A percentile compares a stretch with the other conserved stretches of the same genome.
Evolutionary conservation across 176 grass and related monocot genomes (phyloP).

Genomic region (Zoysia japonica): DNA sequence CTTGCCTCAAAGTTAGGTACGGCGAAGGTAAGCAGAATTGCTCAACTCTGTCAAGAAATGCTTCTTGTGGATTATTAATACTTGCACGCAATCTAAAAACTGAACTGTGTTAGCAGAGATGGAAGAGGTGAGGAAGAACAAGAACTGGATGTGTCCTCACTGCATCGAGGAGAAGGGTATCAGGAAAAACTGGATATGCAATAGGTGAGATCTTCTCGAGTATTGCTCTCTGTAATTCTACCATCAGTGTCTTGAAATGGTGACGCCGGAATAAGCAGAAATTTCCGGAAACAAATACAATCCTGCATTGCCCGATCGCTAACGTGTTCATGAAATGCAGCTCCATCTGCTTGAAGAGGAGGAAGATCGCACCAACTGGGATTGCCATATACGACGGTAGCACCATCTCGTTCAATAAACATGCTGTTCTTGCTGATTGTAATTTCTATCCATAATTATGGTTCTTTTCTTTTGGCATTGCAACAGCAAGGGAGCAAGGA

Average conservation of each 20-base stretch:
- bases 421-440: constrained; percentile 17
- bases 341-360: constrained; percentile 83
- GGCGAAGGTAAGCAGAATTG: constrained; percentile 65
- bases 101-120: constrained; percentile 57
- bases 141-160: constrained; percentile 94
- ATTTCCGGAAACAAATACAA: background rate
- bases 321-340: constrained; percentile 40
- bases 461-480: background rate
- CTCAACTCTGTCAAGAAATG: constrained; percentile 19
- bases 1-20: constrained; percentile 86
- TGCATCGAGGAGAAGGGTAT: constrained; percentile 80
- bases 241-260: background rate
- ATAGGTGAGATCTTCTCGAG: constrained; percentile 49
- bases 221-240: background rate
- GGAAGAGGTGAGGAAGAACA: constrained; percentile 70
- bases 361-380: constrained; percentile 73
- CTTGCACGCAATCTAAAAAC: constrained; percentile 24
- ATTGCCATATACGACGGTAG: constrained; percentile 90
- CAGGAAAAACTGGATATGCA: constrained; percentile 91
- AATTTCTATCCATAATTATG: background rate
- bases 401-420: background rate
- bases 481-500: constrained; percentile 70
- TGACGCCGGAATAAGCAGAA: background rate
- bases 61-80: constrained; percentile 23
- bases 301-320: background rate